Evolutionary conservation across 768 basidiomycete genomes (phyloP).

Genomic region (Inosperma sp.): DNA sequence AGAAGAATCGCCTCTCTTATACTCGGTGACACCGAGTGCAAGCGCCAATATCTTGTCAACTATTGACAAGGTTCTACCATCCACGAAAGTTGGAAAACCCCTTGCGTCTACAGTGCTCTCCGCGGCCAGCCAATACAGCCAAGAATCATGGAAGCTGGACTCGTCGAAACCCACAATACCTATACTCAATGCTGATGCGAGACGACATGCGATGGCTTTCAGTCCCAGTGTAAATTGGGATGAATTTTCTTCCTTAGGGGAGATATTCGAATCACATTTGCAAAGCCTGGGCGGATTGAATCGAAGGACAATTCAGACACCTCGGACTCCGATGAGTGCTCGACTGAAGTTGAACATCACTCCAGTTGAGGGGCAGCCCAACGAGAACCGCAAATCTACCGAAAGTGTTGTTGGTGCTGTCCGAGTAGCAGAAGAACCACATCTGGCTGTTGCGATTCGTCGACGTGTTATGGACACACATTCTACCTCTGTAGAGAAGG

Average conservation of each 20-base stretch:
- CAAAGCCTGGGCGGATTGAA: not conserved
- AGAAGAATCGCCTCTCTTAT: conserved; percentile 13
- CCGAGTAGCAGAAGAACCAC: too few relatives aligned
- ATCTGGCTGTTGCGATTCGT: too few relatives aligned
- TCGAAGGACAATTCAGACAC: not conserved
- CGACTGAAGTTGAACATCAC: not conserved
- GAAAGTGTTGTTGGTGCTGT: too few relatives aligned
- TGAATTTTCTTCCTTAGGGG: conserved; percentile 9
- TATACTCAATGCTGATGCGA: conserved; percentile 9
- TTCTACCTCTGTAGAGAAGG: too few relatives aligned
- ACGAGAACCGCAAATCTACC: too few relatives aligned
- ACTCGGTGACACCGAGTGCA: conserved; percentile 7
- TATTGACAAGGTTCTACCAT: not conserved
- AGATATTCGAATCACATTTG: not conserved
- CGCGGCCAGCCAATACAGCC: conserved; percentile 23
- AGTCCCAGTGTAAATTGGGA: conserved; percentile 23
- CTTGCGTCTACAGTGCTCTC: conserved; percentile 4
- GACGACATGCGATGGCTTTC: conserved; percentile 22
- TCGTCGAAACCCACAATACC: conserved; percentile 10
- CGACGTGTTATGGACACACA: too few relatives aligned
- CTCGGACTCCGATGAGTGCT: not conserved
- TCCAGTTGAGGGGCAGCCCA: too few relatives aligned
- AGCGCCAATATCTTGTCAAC: not conserved
- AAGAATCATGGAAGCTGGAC: conserved; percentile 23
- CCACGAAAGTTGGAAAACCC: not conserved